Evolutionary conservation across 1,139 yeast species (phyloP).

Genomic region (Blastobotrys buckinghamii): DNA sequence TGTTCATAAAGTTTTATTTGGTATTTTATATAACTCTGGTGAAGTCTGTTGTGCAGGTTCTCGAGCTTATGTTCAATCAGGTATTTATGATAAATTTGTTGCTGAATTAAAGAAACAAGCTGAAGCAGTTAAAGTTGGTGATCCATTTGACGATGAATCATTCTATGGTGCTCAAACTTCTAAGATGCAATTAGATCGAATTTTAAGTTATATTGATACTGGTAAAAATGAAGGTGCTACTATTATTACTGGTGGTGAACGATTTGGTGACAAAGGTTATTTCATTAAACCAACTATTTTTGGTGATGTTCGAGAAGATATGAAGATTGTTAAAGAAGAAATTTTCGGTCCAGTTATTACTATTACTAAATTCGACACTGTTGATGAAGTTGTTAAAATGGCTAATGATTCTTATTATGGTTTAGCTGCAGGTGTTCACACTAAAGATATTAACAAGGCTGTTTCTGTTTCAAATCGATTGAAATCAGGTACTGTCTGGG

Average conservation of each 20-base stretch:
- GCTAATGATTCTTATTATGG: constrained; percentile 78
- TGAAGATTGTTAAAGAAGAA: constrained; percentile 72
- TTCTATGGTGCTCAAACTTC: constrained; percentile 85
- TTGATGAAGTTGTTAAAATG: constrained; percentile 60
- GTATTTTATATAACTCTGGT: constrained; percentile 70
- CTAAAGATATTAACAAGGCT: constrained; percentile 54
- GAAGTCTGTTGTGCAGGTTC: constrained; percentile 84
- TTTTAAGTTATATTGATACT: constrained; percentile 58
- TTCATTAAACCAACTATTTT: constrained; percentile 78
- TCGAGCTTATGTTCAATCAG: constrained; percentile 67
- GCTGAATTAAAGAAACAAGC: constrained; percentile 50
- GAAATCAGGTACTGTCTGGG: constrained; percentile 81
- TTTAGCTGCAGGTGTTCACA: constrained; percentile 81
- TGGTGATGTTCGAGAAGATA: constrained; percentile 59
- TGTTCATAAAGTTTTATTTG: constrained; percentile 47
- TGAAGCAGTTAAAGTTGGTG: constrained; percentile 45
- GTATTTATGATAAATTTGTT: constrained; percentile 57
- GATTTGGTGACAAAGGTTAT: constrained; percentile 55
- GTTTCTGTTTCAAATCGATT: constrained; percentile 59
- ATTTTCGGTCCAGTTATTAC: constrained; percentile 85
- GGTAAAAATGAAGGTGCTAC: constrained; percentile 73
- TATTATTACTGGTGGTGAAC: constrained; percentile 69
- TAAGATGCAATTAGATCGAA: constrained; percentile 63
- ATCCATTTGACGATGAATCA: constrained; percentile 64
- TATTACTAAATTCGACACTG: constrained; percentile 62